Evolutionary conservation across 192 early-diverging fungal species (phyloP).

Genomic region (Coemansia sp.): DNA sequence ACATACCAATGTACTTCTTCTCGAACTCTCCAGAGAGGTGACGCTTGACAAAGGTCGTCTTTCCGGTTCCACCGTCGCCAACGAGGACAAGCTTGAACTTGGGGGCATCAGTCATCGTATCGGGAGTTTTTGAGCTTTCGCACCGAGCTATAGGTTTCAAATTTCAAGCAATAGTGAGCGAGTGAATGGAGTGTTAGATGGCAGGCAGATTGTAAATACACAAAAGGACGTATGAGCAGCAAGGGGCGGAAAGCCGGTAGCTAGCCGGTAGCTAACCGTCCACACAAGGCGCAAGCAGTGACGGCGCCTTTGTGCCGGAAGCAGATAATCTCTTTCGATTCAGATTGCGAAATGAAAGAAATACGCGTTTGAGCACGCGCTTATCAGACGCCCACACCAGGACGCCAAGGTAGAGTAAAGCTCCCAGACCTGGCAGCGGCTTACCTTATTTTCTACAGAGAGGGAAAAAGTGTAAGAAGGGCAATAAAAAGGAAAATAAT

Average conservation of each 20-base stretch:
- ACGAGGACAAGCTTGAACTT: constrained; percentile 72
- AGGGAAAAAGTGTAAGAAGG: constrained; percentile 11
- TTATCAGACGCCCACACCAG: neutral
- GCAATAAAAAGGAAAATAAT: constrained; percentile 10
- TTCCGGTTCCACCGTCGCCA: constrained; percentile 98
- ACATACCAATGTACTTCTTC: constrained; percentile 94
- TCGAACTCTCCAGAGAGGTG: constrained; percentile 99
- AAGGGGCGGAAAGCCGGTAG: neutral
- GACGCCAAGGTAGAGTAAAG: neutral
- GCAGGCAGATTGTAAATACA: neutral
- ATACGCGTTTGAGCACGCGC: neutral
- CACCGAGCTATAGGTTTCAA: constrained; percentile 15
- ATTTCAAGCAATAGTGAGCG: neutral
- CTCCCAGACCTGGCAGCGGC: constrained; percentile 1
- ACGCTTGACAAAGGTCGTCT: constrained; percentile 99
- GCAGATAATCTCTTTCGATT: neutral
- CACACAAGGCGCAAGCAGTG: neutral
- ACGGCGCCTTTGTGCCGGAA: neutral
- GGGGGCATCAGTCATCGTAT: constrained; percentile 41
- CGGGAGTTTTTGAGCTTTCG: constrained; percentile 18
- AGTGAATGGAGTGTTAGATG: constrained; percentile 2
- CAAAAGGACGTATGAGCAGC: neutral
- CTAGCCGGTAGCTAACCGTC: neutral
- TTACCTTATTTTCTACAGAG: constrained; percentile 24
- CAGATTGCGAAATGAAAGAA: constrained; percentile 7